Percentiles rank a stretch among this genome's conserved stretches.
These are phyloP conservation scores for Beauveria varroae DNA, from an alignment of 2,329 filamentous ascomycete species.

Conservation along the genomic window DNA sequence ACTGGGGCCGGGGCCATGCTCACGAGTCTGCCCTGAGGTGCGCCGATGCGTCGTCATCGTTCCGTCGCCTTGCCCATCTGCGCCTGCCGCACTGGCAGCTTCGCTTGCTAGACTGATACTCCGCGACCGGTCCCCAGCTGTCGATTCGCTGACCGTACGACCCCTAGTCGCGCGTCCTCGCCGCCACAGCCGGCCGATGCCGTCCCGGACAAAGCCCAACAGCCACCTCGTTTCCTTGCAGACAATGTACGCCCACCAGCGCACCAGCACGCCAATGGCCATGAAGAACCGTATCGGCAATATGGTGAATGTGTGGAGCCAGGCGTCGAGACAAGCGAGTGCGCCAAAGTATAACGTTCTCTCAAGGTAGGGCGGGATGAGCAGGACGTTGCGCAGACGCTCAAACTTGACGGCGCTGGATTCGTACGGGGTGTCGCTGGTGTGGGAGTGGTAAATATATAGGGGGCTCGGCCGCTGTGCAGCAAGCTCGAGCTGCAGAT, in stretches of 20 bases:
- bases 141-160: conserved; percentile 24
- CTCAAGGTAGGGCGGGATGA: conserved; percentile 76
- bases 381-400: conserved; percentile 78
- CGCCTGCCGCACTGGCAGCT: conserved; percentile 11
- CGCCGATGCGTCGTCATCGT: conserved; percentile 9
- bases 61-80: conserved; percentile 1
- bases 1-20: conserved; percentile 23
- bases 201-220: conserved; percentile 68
- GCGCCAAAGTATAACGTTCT: conserved; percentile 80
- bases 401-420: conserved; percentile 89
- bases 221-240: conserved; percentile 66
- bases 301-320: conserved; percentile 95
- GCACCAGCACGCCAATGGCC: conserved; percentile 65
- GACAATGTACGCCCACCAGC: conserved; percentile 71
- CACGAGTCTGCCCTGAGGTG: conserved; percentile 14
- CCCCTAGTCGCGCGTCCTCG: conserved; percentile 40
- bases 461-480: conserved; percentile 54
- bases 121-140: conserved; percentile 30
- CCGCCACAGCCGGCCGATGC: conserved; percentile 71
- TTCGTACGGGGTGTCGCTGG: conserved; percentile 68
- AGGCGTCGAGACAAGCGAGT: conserved; percentile 86
- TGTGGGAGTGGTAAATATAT: conserved; percentile 55
- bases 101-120: conserved; percentile 30
- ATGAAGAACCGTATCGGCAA: conserved; percentile 81
- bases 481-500: conserved; percentile 57